These are phyloP conservation scores for Debaryomyces udenii DNA, from an alignment of 1,139 yeast genomes.

Conservation along the genomic window DNA sequence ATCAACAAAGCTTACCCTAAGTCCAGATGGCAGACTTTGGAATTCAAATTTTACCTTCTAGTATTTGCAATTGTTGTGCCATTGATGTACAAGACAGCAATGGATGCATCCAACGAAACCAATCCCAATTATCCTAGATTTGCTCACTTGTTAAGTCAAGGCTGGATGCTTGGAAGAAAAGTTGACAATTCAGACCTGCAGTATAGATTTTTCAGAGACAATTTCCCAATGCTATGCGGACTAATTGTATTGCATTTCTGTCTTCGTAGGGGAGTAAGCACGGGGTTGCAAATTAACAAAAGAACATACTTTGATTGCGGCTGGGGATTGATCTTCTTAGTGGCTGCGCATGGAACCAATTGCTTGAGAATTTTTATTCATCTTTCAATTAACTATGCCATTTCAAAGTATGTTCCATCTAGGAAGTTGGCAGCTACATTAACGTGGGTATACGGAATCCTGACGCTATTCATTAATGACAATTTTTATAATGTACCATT, in stretches of 20 bases:
- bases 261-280: constrained; percentile 42
- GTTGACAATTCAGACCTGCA: constrained; percentile 92
- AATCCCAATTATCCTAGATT: constrained; percentile 76
- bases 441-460: constrained; percentile 81
- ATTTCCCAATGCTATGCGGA: constrained; percentile 61
- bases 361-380: constrained; percentile 62
- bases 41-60: constrained; percentile 67
- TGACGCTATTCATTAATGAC: constrained; percentile 77
- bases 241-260: constrained; percentile 57
- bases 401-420: constrained; percentile 49
- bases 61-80: constrained; percentile 76
- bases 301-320: constrained; percentile 66
- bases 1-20: constrained; percentile 46
- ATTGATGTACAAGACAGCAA: constrained; percentile 76
- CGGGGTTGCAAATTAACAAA: constrained; percentile 23
- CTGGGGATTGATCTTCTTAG: constrained; percentile 71
- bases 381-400: constrained; percentile 52
- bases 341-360: constrained; percentile 81
- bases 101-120: constrained; percentile 75
- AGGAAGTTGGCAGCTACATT: constrained; percentile 32
- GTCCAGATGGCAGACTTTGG: constrained; percentile 74
- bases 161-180: constrained; percentile 80
- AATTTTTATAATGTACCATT: constrained; percentile 56
- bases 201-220: constrained; percentile 84
- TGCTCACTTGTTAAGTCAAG: constrained; percentile 59